Evolutionary conservation across 257 asterid species (phyloP), one percentile per base, ranked within the genome.

Genomic region (Phtheirospermum japonicum): DNA sequence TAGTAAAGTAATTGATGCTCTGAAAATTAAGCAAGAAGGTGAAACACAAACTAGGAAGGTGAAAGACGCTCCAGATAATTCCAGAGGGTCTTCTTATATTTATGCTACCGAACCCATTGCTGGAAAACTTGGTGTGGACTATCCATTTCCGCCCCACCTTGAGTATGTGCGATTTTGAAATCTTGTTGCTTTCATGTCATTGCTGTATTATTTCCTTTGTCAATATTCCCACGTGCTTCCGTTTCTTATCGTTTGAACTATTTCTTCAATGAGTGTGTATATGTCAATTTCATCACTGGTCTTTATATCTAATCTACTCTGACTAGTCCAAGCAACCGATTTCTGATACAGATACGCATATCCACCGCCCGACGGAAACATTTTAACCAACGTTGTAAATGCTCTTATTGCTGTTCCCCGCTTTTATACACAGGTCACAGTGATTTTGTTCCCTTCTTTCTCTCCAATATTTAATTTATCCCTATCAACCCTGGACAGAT

Each of bases 361-460:
- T 66, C 99, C 95, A 16, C 94, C 96, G 58, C 97, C 99, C 42
- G 97, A 92, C 76, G 96, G 96, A 26, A 80, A 89, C 73, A 86
- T 92, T 72, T 79, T 92, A 66, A 89, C 89, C 43, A 92, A 92
- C 79, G 80, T 92, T 73, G 95, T 86, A 52, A 92, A 92, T 79
- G 95, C 99, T 58, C 97, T 92, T 66, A 82, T 89, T 79, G 99
- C 99, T 32, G 99, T 92, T 71, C 99, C 99, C 26, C 91, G 84
- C 58, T 92, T 92, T 77, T 92, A 92, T 78, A 85, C 97, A 19
- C 99, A 89, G 95, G 98, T 91, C 26, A 34, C 30, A 16, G 63
- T 52, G 57, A 65, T 52, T 57, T 36, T 57, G 18, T 13, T 6
- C 8, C 57, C 28, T 16, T 28, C 20, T 60, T 10, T 7, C n/a